A percentile compares a stretch with the other conserved stretches of the same genome.
Evolutionary conservation across 2,329 filamentous ascomycete genomes (phyloP).

Genomic region (Thelonectria blattea): DNA sequence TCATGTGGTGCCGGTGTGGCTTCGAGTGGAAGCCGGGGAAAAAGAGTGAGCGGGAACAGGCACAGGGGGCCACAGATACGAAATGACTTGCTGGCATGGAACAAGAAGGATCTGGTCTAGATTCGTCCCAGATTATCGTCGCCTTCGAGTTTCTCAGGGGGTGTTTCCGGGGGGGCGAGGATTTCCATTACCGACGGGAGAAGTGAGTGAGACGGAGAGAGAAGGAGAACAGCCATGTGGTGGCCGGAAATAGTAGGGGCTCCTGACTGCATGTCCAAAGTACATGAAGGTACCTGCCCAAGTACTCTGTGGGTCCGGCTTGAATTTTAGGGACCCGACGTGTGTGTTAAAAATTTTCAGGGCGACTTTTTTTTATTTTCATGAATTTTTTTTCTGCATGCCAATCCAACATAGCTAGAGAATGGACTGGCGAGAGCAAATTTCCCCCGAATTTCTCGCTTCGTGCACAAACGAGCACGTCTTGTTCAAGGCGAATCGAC

Average conservation of each 20-base stretch:
- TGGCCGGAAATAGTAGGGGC: constrained; percentile 33
- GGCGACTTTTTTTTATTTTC: constrained; percentile 1
- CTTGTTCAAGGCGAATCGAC: constrained; percentile 4
- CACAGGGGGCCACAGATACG: not conserved
- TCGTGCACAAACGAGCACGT: not conserved
- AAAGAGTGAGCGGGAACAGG: not conserved
- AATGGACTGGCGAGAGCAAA: constrained; percentile 11
- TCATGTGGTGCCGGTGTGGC: constrained; percentile 28
- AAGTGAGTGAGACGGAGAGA: constrained; percentile 14
- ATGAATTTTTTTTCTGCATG: not conserved
- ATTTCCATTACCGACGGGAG: constrained; percentile 17
- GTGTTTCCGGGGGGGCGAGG: constrained; percentile 7
- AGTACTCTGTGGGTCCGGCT: not conserved
- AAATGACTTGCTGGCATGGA: constrained; percentile 5
- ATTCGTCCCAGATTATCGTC: constrained; percentile 18
- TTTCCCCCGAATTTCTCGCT: not conserved
- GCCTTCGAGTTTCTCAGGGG: constrained; percentile 5
- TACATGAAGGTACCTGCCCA: constrained; percentile 10
- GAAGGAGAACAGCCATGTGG: constrained; percentile 27
- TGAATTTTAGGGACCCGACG: not conserved
- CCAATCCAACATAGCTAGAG: not conserved
- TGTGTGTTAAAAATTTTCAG: not conserved
- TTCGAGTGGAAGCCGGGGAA: constrained; percentile 10
- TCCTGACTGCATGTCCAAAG: not conserved
- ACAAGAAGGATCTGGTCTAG: constrained; percentile 18